Evolutionary conservation across 2,329 filamentous ascomycete species (phyloP).

Genomic region (Daldinia sp.): DNA sequence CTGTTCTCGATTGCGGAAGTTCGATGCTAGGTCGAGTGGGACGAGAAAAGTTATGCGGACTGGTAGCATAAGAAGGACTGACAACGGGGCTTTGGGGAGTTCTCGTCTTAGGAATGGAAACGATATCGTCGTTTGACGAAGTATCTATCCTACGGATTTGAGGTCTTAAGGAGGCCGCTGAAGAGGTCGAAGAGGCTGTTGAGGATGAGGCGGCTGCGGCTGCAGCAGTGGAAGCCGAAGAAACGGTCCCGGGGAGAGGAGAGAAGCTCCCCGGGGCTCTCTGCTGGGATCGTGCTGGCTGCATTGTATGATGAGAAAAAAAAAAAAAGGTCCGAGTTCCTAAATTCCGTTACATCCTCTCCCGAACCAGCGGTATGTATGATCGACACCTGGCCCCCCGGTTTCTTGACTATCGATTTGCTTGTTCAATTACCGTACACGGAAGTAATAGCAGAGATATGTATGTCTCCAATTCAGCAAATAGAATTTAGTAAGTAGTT

Average conservation of each 20-base stretch:
- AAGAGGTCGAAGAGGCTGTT: conserved; percentile 36
- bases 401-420: conserved; percentile 10
- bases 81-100: conserved; percentile 48
- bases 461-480: neutral
- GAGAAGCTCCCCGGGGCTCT: conserved; percentile 60
- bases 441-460: neutral
- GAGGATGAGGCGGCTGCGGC: conserved; percentile 44
- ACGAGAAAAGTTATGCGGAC: conserved; percentile 67
- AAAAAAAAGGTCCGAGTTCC: conserved; percentile 33
- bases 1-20: conserved; percentile 48
- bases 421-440: conserved; percentile 11
- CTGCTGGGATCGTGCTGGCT: conserved; percentile 45
- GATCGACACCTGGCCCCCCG: conserved; percentile 15
- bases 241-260: conserved; percentile 53
- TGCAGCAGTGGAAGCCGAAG: conserved; percentile 40
- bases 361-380: conserved; percentile 14
- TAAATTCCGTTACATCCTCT: conserved; percentile 39
- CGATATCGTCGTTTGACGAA: conserved; percentile 56
- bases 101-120: conserved; percentile 58
- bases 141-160: conserved; percentile 56
- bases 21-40: conserved; percentile 53
- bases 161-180: conserved; percentile 46
- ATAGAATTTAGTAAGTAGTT: conserved; percentile 4
- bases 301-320: conserved; percentile 43
- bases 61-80: conserved; percentile 59